These are phyloP conservation scores for Talaromyces ruber DNA, from an alignment of 495 filamentous ascomycete species.

Conservation along the genomic window DNA sequence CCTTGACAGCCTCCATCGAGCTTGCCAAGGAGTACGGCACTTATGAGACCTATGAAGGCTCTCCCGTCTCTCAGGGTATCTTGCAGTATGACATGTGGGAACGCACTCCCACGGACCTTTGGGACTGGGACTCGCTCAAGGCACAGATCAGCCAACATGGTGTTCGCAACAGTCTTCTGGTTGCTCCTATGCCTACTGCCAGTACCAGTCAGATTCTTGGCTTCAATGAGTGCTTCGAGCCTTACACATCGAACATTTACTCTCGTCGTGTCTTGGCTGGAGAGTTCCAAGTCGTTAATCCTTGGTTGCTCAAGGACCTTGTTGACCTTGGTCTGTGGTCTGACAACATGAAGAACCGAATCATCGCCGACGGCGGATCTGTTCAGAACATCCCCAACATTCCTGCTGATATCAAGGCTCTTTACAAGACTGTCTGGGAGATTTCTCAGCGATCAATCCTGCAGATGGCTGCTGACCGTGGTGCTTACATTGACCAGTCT, in stretches of 20 bases:
- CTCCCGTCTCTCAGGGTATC: conserved; percentile 88
- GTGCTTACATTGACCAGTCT: conserved; percentile 96
- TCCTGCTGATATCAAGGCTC: conserved; percentile 85
- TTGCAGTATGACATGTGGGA: conserved; percentile 99
- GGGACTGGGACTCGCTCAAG: conserved; percentile 92
- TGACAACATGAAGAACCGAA: conserved; percentile 99
- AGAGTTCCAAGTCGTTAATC: conserved; percentile 99
- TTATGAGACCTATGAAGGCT: conserved; percentile 87
- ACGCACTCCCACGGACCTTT: conserved; percentile 83
- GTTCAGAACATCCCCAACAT: conserved; percentile 97
- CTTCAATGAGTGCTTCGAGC: conserved; percentile 99
- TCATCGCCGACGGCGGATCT: conserved; percentile 92
- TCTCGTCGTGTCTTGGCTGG: conserved; percentile 95
- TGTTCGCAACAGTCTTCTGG: conserved; percentile 86
- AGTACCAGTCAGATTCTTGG: conserved; percentile 94
- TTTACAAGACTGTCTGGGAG: conserved; percentile 99
- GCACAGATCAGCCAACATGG: conserved; percentile 83
- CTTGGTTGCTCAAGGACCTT: conserved; percentile 95
- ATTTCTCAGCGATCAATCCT: conserved; percentile 94
- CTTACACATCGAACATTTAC: conserved; percentile 99
- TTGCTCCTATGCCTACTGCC: conserved; percentile 97
- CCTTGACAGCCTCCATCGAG: conserved; percentile 79
- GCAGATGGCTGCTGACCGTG: conserved; percentile 96
- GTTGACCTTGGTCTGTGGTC: conserved; percentile 98
- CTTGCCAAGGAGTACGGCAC: conserved; percentile 73